A percentile compares a stretch with the other conserved stretches of the same genome.
Conservation (phyloP, 1,284 basidiomycete genomes). For the Xerocomus amazonicus region DNA sequence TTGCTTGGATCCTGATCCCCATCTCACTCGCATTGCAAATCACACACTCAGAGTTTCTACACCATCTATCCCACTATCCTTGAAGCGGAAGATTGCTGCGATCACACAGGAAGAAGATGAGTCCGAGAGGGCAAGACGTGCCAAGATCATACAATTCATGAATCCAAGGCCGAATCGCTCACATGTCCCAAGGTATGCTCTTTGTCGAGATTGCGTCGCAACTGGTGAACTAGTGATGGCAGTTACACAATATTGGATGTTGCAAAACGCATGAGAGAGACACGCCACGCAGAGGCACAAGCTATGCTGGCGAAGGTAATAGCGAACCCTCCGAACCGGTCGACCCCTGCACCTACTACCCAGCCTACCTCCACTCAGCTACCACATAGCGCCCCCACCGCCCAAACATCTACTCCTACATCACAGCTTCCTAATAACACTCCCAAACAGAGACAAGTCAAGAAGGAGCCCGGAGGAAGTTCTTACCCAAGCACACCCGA, state of each 20-base stretch:
- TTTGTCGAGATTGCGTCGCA: slow-evolving; percentile 5
- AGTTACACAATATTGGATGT: slow-evolving; percentile 57
- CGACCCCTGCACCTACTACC: slow-evolving; percentile 19
- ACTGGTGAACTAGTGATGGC: slow-evolving; percentile 7
- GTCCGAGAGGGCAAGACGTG: slow-evolving; percentile 60
- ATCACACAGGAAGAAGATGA: slow-evolving; percentile 67
- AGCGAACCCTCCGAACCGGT: slow-evolving; percentile 25
- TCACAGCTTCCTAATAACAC: slow-evolving; percentile 20
- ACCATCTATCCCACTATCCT: slow-evolving; percentile 61
- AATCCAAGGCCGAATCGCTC: slow-evolving; percentile 52
- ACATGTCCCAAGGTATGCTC: slow-evolving; percentile 44
- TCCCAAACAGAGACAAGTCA: slow-evolving; percentile 24
- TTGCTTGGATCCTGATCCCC: slow-evolving; percentile 72
- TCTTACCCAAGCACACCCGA: slow-evolving; percentile 30
- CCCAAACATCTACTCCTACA: slow-evolving; percentile 17
- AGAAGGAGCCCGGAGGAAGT: slow-evolving; percentile 30
- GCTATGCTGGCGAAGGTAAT: slow-evolving; percentile 19
- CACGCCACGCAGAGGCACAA: slow-evolving; percentile 26
- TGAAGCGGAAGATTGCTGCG: slow-evolving; percentile 71
- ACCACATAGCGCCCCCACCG: slow-evolving; percentile 13
- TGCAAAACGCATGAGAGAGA: slow-evolving; percentile 35
- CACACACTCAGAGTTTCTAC: slow-evolving; percentile 64
- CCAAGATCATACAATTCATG: slow-evolving; percentile 76
- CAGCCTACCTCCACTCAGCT: slow-evolving; percentile 20
- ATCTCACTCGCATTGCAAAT: slow-evolving; percentile 69